Evolutionary conservation across 2,329 filamentous ascomycete species (phyloP).

Genomic region (Trichoderma sp.): DNA sequence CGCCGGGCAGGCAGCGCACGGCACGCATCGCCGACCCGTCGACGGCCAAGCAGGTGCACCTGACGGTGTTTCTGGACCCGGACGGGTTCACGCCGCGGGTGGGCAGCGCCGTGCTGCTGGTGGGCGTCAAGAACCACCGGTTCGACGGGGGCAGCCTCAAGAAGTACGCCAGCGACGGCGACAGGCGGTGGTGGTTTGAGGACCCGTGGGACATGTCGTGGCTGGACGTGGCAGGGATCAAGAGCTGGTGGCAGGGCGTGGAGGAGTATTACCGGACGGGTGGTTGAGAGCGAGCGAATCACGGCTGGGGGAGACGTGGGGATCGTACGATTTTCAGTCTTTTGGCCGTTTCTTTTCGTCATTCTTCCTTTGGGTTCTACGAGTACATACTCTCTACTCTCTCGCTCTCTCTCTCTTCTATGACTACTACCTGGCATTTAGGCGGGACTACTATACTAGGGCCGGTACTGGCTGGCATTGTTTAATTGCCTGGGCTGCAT

Average conservation of each 20-base stretch:
- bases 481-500: not conserved
- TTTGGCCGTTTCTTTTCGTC: not conserved
- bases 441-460: not conserved
- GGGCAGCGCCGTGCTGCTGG: constrained; percentile 50
- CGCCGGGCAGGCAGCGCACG: constrained; percentile 51
- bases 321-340: not conserved
- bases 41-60: constrained; percentile 50
- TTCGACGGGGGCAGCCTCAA: constrained; percentile 50
- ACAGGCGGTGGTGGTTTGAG: constrained; percentile 50
- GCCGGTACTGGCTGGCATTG: not conserved
- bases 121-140: constrained; percentile 57
- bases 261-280: constrained; percentile 14
- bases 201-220: constrained; percentile 46
- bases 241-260: constrained; percentile 44
- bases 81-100: constrained; percentile 46
- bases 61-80: constrained; percentile 56
- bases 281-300: not conserved
- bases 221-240: constrained; percentile 49
- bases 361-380: not conserved
- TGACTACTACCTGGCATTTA: not conserved
- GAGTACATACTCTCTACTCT: too few relatives aligned
- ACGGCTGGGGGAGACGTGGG: not conserved
- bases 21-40: constrained; percentile 52
- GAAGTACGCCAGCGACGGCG: constrained; percentile 43
- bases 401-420: too few relatives aligned